Conservation (phyloP, 2,329 filamentous ascomycete genomes). For the Septoria petroselini region DNA sequence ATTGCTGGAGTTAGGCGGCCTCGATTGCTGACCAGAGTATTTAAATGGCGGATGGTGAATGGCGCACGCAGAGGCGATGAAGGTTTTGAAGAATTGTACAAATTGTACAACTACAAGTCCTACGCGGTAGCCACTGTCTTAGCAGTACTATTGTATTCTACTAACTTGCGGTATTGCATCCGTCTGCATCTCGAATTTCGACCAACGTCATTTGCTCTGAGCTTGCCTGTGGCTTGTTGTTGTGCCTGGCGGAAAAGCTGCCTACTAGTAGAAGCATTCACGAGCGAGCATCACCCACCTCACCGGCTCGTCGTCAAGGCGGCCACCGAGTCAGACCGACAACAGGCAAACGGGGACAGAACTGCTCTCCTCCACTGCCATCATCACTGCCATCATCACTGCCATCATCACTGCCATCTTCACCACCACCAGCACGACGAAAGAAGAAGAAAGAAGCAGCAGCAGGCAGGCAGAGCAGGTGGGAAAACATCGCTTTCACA, state of each 20-base stretch:
- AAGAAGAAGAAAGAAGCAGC: not conserved
- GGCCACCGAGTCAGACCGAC: too few relatives aligned
- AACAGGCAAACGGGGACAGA: too few relatives aligned
- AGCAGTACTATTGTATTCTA: too few relatives aligned
- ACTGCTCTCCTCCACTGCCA: too few relatives aligned
- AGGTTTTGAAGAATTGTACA: too few relatives aligned
- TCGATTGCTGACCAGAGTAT: too few relatives aligned
- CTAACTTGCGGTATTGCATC: too few relatives aligned
- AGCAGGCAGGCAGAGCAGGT: not conserved
- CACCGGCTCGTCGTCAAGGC: not conserved
- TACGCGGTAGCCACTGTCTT: too few relatives aligned
- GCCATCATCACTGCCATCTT: not conserved
- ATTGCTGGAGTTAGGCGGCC: not conserved
- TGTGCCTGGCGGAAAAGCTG: constrained; percentile 9
- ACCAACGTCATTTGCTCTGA: not conserved
- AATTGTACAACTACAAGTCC: too few relatives aligned
- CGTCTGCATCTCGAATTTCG: not conserved
- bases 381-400: not conserved
- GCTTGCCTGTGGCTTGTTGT: constrained; percentile 1
- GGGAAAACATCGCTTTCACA: not conserved
- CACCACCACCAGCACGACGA: not conserved
- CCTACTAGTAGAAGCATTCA: too few relatives aligned
- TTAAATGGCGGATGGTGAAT: not conserved
- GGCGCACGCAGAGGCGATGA: not conserved
- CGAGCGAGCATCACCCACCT: not conserved